Base-by-base conservation (phyloP, 495 filamentous ascomycete genomes). In the Hypoxylon cercidicola region DNA sequence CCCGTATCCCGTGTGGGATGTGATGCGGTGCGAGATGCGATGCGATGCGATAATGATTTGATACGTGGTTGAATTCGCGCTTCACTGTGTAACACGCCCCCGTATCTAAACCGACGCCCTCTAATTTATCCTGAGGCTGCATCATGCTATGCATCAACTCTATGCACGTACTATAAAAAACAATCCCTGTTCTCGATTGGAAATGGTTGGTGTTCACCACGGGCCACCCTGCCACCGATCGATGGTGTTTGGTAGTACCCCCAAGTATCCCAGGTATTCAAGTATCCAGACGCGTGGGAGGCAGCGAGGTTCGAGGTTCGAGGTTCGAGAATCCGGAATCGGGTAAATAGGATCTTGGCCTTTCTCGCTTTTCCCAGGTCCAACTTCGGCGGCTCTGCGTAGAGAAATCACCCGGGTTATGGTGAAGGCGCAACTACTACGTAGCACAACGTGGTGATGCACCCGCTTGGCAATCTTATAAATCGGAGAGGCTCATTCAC, bases 101-200 rank as follows among this genome's bases (percentile, higher is more conserved):
- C 50, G 54, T 50, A 34, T 20, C 60, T 66, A 66, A n/a, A 28
- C 3, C 51, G 45, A 66, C 63, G 40, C 63, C 63, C 62, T 57
- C 57, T 55, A 62, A 59, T 68, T 62, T 62, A 62, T 60, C 58
- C 59, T 59, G 64, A 68, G 64, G 64, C 64, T 68, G 64, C 64
- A 58, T 53, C 52, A 58, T 54, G 47, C 58, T 16, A 40, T 55
- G 51, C n/a, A n/a, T n/a, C n/a, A n/a, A n/a, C n/a, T n/a, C n/a
- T n/a, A n/a, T n/a, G n/a, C 37, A 40, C 54, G 59, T 28, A 55
- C 40, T 63, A 35, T 68, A 62, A 15, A n/a, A 48, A 28, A 28
- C 25, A 28, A 28, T 7, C 34, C 64, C 64, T 34, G 54, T 57
- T 52, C 41, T 13, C 40, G 64, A 56, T 61, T 62, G 23, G n/a